Conservation (phyloP, 768 basidiomycete genomes). For the Xerocomellus amylosporus region DNA sequence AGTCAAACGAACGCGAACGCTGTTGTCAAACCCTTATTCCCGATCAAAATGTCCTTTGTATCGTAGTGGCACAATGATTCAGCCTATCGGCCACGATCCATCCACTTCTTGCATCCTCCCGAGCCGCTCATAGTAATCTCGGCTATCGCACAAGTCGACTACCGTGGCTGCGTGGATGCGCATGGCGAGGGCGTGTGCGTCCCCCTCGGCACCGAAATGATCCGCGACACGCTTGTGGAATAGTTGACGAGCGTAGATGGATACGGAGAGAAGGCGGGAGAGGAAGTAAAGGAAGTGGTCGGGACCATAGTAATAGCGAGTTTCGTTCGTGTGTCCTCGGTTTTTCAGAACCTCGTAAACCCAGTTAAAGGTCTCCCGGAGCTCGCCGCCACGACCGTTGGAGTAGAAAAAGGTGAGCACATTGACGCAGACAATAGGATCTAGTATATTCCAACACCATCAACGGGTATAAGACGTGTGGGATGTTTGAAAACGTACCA, state of each 20-base stretch:
- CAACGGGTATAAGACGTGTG: not conserved
- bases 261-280: constrained; percentile 19
- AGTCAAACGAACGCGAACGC: constrained; percentile 21
- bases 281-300: constrained; percentile 24
- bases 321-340: constrained; percentile 21
- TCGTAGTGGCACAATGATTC: constrained; percentile 16
- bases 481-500: constrained; percentile 5
- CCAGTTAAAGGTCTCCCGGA: constrained; percentile 23
- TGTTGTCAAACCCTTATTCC: constrained; percentile 22
- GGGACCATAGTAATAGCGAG: constrained; percentile 17
- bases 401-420: constrained; percentile 20
- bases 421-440: constrained; percentile 20
- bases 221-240: constrained; percentile 18
- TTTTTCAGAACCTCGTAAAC: constrained; percentile 21
- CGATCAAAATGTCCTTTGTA: constrained; percentile 2
- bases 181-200: constrained; percentile 21
- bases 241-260: constrained; percentile 16
- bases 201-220: constrained; percentile 15
- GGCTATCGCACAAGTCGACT: constrained; percentile 11
- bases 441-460: not conserved
- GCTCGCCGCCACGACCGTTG: constrained; percentile 18
- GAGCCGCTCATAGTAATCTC: constrained; percentile 19
- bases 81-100: constrained; percentile 23
- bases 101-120: constrained; percentile 16
- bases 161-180: constrained; percentile 12